Conservation (phyloP, 495 filamentous ascomycete genomes). For the Annulohypoxylon nitens region DNA sequence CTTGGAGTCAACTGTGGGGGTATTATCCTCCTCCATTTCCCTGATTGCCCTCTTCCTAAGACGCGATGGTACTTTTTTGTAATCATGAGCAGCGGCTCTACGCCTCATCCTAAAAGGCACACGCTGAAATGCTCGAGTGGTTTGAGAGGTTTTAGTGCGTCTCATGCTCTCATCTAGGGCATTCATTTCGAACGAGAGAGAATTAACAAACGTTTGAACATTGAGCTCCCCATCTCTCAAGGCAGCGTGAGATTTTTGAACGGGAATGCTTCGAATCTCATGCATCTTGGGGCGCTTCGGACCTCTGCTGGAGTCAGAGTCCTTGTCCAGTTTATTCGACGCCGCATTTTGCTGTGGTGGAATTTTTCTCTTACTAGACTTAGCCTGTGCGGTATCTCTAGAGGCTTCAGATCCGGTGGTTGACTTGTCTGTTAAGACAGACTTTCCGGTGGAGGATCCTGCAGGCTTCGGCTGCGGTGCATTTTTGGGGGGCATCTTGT, state of each 20-base stretch:
- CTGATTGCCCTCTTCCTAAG: conserved; percentile 75
- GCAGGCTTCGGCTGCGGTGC: conserved; percentile 30
- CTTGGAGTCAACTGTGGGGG: conserved; percentile 80
- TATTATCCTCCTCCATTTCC: conserved; percentile 95
- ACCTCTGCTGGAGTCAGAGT: conserved; percentile 52
- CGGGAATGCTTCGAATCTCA: conserved; percentile 78
- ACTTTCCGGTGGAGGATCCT: conserved; percentile 1
- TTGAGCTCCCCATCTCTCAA: conserved; percentile 84
- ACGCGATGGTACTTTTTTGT: conserved; percentile 87
- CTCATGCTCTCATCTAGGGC: conserved; percentile 84
- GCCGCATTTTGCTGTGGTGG: conserved; percentile 32
- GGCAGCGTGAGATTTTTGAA: conserved; percentile 77
- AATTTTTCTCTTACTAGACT: conserved; percentile 46
- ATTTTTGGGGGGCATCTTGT: conserved; percentile 45
- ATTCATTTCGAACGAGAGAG: conserved; percentile 89
- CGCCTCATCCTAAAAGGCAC: conserved; percentile 87
- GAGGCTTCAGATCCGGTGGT: conserved; percentile 4
- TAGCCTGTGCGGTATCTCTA: conserved; percentile 20
- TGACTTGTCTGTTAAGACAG: conserved; percentile 15
- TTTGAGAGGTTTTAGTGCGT: conserved; percentile 73
- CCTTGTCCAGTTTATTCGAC: conserved; percentile 45
- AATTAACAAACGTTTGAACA: conserved; percentile 81
- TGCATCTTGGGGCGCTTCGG: conserved; percentile 72
- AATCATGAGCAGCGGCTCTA: conserved; percentile 94
- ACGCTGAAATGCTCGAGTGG: conserved; percentile 85